Percentiles rank a stretch among this genome's conserved stretches.
These are phyloP conservation scores for Colletotrichum paranaense DNA, from an alignment of 2,329 filamentous ascomycete species.

Conservation along the genomic window DNA sequence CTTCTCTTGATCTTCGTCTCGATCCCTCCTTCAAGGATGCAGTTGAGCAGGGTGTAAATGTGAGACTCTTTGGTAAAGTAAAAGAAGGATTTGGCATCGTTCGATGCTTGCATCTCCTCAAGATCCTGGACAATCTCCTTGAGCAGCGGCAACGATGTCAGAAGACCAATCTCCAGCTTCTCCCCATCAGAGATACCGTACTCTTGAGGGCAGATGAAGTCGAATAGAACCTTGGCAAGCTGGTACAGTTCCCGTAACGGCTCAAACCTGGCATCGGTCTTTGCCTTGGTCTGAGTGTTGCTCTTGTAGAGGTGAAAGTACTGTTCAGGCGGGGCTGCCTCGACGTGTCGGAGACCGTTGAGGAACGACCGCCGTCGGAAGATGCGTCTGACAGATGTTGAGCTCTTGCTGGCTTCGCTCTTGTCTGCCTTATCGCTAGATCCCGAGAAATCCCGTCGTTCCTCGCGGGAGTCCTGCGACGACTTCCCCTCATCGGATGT, in stretches of 20 bases:
- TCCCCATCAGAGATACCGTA: conserved; percentile 96
- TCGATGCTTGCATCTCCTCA: conserved; percentile 95
- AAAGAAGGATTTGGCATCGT: conserved; percentile 95
- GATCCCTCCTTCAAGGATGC: conserved; percentile 95
- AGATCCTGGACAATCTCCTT: conserved; percentile 98
- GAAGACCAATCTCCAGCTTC: conserved; percentile 96
- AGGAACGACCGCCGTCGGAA: conserved; percentile 73
- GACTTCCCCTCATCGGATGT: conserved; percentile 53
- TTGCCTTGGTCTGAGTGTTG: conserved; percentile 78
- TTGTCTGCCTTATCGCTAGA: conserved; percentile 55
- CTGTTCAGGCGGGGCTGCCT: conserved; percentile 71
- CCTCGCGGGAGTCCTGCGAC: conserved; percentile 50
- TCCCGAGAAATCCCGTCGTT: conserved; percentile 46
- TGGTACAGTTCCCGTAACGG: conserved; percentile 94
- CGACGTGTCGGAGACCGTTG: conserved; percentile 61
- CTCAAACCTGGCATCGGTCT: conserved; percentile 85
- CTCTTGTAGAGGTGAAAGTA: conserved; percentile 95
- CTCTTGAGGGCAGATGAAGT: conserved; percentile 98
- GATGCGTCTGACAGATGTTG: conserved; percentile 56
- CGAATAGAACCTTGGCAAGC: conserved; percentile 93
- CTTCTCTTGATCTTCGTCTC: conserved; percentile 96
- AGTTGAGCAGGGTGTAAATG: conserved; percentile 97
- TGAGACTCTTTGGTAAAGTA: conserved; percentile 99
- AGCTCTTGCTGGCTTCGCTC: conserved; percentile 45
- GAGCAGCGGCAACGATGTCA: conserved; percentile 92